Percentiles rank a stretch among this genome's conserved stretches.
These are phyloP conservation scores for Wickerhamiella kazuoi DNA, from an alignment of 805 yeast genomes.

Conservation along the genomic window DNA sequence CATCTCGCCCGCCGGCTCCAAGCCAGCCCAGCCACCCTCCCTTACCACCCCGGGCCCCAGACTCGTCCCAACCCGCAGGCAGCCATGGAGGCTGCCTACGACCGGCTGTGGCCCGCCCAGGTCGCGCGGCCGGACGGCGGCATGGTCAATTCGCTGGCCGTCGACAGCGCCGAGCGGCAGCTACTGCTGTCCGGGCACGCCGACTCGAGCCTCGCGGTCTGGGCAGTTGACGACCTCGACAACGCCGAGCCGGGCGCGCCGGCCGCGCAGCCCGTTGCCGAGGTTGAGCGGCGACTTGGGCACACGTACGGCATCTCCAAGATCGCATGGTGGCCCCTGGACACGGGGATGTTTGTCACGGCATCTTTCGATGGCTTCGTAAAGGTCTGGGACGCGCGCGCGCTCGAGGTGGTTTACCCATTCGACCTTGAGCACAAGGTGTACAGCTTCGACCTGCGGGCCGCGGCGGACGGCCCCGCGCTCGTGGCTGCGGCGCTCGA, in stretches of 20 bases:
- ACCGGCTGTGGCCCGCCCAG: background rate
- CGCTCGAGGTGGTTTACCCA: constrained; percentile 45
- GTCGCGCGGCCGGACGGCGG: constrained; percentile 12
- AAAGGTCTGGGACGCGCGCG: constrained; percentile 65
- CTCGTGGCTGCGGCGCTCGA: constrained; percentile 56
- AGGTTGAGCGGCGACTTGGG: constrained; percentile 18
- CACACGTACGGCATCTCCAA: constrained; percentile 62
- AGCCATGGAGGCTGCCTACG: background rate
- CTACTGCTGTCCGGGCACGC: constrained; percentile 55
- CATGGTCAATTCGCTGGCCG: constrained; percentile 42
- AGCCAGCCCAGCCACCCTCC: too few relatives aligned
- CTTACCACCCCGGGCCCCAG: too few relatives aligned
- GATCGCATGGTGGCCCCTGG: constrained; percentile 77
- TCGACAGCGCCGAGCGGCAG: constrained; percentile 31
- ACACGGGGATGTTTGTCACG: constrained; percentile 69
- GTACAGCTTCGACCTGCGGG: constrained; percentile 47
- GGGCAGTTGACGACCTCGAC: constrained; percentile 32
- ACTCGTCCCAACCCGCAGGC: too few relatives aligned
- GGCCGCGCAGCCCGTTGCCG: constrained; percentile 8
- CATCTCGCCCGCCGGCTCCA: too few relatives aligned
- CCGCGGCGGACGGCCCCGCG: constrained; percentile 28
- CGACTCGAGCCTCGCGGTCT: constrained; percentile 47
- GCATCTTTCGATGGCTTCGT: constrained; percentile 65
- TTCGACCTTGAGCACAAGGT: constrained; percentile 47
- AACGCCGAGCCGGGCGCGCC: constrained; percentile 5